phyloP scores from a whole-genome alignment of 2,329 filamentous ascomycete species.

The Graphilbum fragrans region DNA sequence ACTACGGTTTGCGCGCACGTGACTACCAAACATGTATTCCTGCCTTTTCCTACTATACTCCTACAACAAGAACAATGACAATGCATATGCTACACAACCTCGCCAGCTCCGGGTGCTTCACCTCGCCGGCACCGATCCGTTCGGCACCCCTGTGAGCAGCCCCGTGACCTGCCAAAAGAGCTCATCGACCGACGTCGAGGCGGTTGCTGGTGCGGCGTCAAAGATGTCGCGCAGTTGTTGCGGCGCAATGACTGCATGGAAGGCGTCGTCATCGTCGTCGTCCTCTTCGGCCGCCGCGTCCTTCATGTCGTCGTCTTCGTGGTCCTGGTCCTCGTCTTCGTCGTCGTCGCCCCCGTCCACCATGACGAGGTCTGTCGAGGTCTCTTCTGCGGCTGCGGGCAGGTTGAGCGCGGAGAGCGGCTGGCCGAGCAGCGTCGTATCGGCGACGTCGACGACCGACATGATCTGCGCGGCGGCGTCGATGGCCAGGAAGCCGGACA shows the following conservation, averaged over 20 bases:
- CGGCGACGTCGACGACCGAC: slow-evolving; percentile 46
- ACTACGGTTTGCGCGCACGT: too few relatives aligned
- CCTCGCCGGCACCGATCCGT: background rate
- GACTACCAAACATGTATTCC: too few relatives aligned
- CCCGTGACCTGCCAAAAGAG: slow-evolving; percentile 63
- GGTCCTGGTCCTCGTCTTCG: slow-evolving; percentile 12
- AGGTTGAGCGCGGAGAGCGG: slow-evolving; percentile 42
- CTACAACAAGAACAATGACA: background rate
- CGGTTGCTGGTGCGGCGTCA: slow-evolving; percentile 55
- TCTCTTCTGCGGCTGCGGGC: slow-evolving; percentile 16
- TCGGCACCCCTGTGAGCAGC: slow-evolving; percentile 31
- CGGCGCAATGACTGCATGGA: slow-evolving; percentile 50
- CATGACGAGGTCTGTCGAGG: slow-evolving; percentile 12
- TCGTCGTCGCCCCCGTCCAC: slow-evolving; percentile 34
- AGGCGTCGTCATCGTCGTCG: slow-evolving; percentile 27
- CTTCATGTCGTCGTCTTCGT: slow-evolving; percentile 12
- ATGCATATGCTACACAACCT: background rate
- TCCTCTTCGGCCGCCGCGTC: slow-evolving; percentile 28
- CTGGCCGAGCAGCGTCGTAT: slow-evolving; percentile 39
- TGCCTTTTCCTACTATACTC: too few relatives aligned
- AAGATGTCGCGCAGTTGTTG: slow-evolving; percentile 61
- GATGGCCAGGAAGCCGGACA: slow-evolving; percentile 62
- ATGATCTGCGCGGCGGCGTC: slow-evolving; percentile 67
- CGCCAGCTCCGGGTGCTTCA: background rate
- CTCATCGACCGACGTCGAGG: slow-evolving; percentile 59